A percentile compares a stretch with the other conserved stretches of the same genome.
These are phyloP conservation scores for Amaranthus cruentus DNA, from an alignment of 148 eudicot genomes.

Conservation along the genomic window DNA sequence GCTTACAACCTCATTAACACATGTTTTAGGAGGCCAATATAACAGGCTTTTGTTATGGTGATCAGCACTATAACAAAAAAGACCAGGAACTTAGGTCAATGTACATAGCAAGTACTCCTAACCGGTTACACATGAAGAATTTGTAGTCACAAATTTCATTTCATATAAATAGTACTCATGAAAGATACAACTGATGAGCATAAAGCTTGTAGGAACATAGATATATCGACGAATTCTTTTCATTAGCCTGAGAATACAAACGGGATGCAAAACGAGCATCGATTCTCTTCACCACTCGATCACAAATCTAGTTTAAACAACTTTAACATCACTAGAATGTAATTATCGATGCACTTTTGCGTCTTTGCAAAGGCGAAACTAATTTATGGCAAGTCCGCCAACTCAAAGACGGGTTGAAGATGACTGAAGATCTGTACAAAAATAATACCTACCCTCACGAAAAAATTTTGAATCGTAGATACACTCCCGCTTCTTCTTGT, in stretches of 20 bases:
- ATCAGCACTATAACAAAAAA: too few species aligned
- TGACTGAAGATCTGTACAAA: constrained; percentile 29
- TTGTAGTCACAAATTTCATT: background rate
- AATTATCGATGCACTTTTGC: constrained; percentile 15
- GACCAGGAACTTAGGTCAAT: too few species aligned
- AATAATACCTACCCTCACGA: constrained; percentile 17
- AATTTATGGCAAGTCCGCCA: background rate
- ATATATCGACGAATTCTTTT: background rate
- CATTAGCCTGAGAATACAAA: constrained; percentile 4
- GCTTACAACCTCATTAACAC: too few species aligned
- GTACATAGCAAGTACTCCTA: too few species aligned
- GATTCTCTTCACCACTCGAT: background rate
- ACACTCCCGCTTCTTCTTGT: constrained; percentile 13
- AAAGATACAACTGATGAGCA: background rate
- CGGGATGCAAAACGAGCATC: background rate
- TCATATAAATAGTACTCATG: background rate
- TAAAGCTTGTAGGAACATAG: background rate
- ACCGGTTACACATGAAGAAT: too few species aligned
- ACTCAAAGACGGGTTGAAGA: constrained; percentile 3
- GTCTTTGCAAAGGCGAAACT: constrained; percentile 15
- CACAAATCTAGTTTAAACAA: background rate
- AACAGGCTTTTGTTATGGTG: too few species aligned
- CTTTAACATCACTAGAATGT: background rate
- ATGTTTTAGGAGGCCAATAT: too few species aligned
- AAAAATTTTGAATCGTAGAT: constrained; percentile 9